Conservation (phyloP, 768 basidiomycete species). For the Kondoa malvinella region DNA sequence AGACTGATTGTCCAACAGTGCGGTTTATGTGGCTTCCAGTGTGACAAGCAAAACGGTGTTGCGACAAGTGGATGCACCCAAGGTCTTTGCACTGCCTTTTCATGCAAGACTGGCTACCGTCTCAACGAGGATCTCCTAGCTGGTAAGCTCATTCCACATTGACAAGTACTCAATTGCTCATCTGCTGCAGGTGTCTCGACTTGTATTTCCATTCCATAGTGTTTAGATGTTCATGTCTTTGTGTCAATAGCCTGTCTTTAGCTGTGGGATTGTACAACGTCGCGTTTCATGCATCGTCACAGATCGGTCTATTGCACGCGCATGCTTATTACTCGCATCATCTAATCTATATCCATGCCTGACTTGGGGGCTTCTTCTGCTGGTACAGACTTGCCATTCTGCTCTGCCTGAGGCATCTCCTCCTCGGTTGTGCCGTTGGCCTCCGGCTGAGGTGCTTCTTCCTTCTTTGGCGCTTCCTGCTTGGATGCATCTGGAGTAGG, state of each 20-base stretch:
- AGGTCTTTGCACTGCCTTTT: not conserved
- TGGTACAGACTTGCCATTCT: too few relatives aligned
- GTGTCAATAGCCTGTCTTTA: too few relatives aligned
- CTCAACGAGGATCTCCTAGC: not conserved
- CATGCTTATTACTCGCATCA: too few relatives aligned
- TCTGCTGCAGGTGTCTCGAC: not conserved
- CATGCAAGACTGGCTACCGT: not conserved
- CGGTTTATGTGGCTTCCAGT: not conserved
- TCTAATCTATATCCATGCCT: too few relatives aligned
- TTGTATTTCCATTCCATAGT: not conserved
- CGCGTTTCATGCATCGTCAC: too few relatives aligned
- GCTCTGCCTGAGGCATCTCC: too few relatives aligned
- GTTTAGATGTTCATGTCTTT: not conserved
- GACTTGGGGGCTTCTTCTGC: too few relatives aligned
- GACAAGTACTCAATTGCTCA: not conserved
- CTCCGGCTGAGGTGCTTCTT: conserved; percentile 20
- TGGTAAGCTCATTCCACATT: not conserved
- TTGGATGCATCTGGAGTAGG: conserved; percentile 21
- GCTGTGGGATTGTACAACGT: too few relatives aligned
- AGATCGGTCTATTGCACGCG: too few relatives aligned
- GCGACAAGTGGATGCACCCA: not conserved
- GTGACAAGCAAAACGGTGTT: not conserved
- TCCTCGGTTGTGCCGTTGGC: conserved; percentile 22
- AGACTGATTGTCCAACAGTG: not conserved
- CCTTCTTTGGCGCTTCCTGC: conserved; percentile 27